Evolutionary conservation across 1,139 yeast genomes (phyloP), one percentile per base, ranked within the genome.

Genomic region (Chernovozyma sophiae-reginae): DNA sequence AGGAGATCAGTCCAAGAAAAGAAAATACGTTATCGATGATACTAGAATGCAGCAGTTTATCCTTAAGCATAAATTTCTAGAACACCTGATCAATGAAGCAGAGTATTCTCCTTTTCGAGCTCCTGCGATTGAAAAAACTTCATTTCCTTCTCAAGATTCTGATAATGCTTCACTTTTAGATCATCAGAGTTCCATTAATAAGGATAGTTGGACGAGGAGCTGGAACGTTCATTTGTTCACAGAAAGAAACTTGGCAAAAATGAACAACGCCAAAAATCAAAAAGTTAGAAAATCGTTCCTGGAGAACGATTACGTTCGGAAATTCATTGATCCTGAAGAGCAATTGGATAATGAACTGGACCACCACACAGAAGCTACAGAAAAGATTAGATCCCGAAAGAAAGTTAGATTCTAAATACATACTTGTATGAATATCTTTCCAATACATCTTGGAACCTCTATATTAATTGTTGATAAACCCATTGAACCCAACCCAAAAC

Each of bases 41-140:
- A 49, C 58, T 1, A 78, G 76, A 6, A 78, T 79, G 67, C 79
- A 74, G 45, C 66, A 76, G n/a, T 79, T 65, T 42, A 68, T 79
- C 14, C 58, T 75, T 43, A 56, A 60, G 40, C 78, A 77, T 45
- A 55, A 65, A 22, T 79, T 79, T 46, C 50, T 78, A 35, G 53
- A 56, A 4, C 50, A 62, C 40, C 59, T 48, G 12, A 25, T 38
- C 3, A 23, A 18, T 7, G 62, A 58, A 24, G 28, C 26, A 1
- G 74, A 69, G 42, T 69, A 53, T 43, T 41, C 56, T 3, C 56
- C 57, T 2, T 66, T 71, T 41, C 34, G 33, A 3, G 52, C 64
- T 1, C 49, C 52, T 2, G 42, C 56, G 11, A 33, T 50, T 29
- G 26, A 25, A 7, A 32, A 20, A 17, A 30, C 22, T 10, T 29